Base-by-base conservation (phyloP, 2,329 filamentous ascomycete species). In the Paracorniculantispora psalliotae region DNA sequence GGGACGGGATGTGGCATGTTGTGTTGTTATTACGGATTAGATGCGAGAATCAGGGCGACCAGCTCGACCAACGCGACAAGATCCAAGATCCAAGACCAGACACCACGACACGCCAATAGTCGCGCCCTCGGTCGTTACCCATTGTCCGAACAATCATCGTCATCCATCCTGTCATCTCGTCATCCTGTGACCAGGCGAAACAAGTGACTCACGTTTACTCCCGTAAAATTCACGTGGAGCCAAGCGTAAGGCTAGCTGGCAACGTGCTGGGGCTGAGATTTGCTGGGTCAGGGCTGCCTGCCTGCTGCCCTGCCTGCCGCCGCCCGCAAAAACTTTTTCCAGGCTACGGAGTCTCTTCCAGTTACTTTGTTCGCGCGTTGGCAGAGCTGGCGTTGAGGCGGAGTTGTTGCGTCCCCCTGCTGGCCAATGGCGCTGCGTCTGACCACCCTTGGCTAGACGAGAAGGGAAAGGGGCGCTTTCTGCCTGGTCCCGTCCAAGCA, bases 401-500 rank as follows among this genome's bases (percentile, higher is more conserved):
- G 52, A 46, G 52, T 35, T 46, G 41, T 21, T 12, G 28, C 28
- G 19, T 26, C 4, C 4, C 33, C 19, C 12, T 33, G 15, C 37
- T 39, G 17, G 9, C 52, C 52, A 55, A 55, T 55, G 12, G 23
- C 15, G 52, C 26, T 10, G 19, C 52, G 41, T 55, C 52, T 55
- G 39, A 25, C 41, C 35, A 41, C 23, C 33, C 35, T 15, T 41
- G 28, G 15, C 23, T n/a, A 9, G 49, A 55, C 52, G 28, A 46
- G 39, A 46, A 54, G 23, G 51, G 39, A 54, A 46, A 46, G 41
- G 35, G 51, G 39, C n/a, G n/a, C n/a, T n/a, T n/a, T n/a, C n/a
- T n/a, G n/a, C n/a, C n/a, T n/a, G n/a, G n/a, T n/a, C n/a, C n/a
- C n/a, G n/a, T n/a, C n/a, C n/a, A n/a, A n/a, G n/a, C n/a, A n/a